phyloP scores from a whole-genome alignment of 345 rosid species.

The Lepidium africanum region DNA sequence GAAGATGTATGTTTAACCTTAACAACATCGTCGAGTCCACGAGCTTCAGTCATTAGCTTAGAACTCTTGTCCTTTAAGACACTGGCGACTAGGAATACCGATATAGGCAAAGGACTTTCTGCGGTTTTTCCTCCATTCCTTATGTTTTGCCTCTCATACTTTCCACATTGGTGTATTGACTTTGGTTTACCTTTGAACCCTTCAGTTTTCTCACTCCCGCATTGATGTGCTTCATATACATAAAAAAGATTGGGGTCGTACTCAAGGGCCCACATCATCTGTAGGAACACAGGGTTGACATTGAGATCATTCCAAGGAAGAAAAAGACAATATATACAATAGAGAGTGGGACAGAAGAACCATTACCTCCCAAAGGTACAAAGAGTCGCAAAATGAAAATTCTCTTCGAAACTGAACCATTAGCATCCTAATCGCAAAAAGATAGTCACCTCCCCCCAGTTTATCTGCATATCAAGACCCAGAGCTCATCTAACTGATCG shows the following conservation, averaged over 20 bases:
- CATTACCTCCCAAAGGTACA: constrained; percentile 96
- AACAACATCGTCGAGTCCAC: constrained; percentile 91
- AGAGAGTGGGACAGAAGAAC: neutral
- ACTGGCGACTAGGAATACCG: constrained; percentile 92
- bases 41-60: constrained; percentile 72
- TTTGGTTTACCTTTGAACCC: constrained; percentile 53
- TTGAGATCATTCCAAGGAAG: constrained; percentile 2
- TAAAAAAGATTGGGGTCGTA: constrained; percentile 73
- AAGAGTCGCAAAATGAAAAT: constrained; percentile 88
- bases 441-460: constrained; percentile 92
- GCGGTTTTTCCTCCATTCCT: constrained; percentile 41
- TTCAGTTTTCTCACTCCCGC: constrained; percentile 36
- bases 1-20: constrained; percentile 40
- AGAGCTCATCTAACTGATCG: neutral
- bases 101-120: constrained; percentile 80
- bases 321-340: neutral
- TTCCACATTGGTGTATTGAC: constrained; percentile 67
- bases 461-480: constrained; percentile 44
- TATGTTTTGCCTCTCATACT: constrained; percentile 85
- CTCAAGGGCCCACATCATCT: constrained; percentile 99
- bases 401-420: constrained; percentile 98
- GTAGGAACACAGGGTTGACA: neutral
- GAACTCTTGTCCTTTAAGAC: constrained; percentile 93
- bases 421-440: constrained; percentile 93
- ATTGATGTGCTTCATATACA: constrained; percentile 54